Evolutionary conservation across 352 stramenopile genomes (phyloP).

Genomic region (Phytophthora hybrid): DNA sequence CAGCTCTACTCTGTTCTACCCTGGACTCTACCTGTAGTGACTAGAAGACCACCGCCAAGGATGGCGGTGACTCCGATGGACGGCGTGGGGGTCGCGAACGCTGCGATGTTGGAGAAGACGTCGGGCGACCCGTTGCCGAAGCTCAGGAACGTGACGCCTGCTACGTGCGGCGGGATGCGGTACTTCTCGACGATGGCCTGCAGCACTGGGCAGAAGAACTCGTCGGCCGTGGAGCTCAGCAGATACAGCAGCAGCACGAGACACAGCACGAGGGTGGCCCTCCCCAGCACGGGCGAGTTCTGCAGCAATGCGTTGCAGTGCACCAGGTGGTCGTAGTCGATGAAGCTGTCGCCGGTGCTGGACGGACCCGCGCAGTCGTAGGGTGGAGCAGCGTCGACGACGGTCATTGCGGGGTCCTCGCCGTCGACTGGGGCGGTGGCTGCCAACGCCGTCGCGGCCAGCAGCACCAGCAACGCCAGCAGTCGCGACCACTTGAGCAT

Average conservation of each 20-base stretch:
- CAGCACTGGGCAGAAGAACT: conserved; percentile 83
- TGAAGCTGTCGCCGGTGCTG: conserved; percentile 46
- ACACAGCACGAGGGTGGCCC: conserved; percentile 52
- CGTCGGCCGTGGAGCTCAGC: conserved; percentile 82
- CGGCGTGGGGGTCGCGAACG: conserved; percentile 68
- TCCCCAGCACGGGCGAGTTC: conserved; percentile 48
- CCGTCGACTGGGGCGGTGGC: not conserved
- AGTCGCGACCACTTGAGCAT: conserved; percentile 32
- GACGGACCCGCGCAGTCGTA: conserved; percentile 47
- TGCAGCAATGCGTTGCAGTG: conserved; percentile 59
- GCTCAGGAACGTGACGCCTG: conserved; percentile 83
- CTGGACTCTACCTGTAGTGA: conserved; percentile 60
- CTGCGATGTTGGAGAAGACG: conserved; percentile 84
- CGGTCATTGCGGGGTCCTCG: conserved; percentile 8
- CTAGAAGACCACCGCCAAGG: conserved; percentile 71
- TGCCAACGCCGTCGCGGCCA: conserved; percentile 7
- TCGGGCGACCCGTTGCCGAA: conserved; percentile 86
- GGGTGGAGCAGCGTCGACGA: not conserved
- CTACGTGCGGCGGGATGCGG: conserved; percentile 74
- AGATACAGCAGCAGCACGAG: conserved; percentile 78
- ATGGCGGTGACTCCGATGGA: conserved; percentile 77
- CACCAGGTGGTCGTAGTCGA: conserved; percentile 78
- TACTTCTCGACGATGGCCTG: conserved; percentile 85
- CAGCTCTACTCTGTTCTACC: not conserved
- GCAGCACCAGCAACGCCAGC: conserved; percentile 21